phyloP scores from a whole-genome alignment of 1,284 basidiomycete species.

The Coniferiporia weirii region DNA sequence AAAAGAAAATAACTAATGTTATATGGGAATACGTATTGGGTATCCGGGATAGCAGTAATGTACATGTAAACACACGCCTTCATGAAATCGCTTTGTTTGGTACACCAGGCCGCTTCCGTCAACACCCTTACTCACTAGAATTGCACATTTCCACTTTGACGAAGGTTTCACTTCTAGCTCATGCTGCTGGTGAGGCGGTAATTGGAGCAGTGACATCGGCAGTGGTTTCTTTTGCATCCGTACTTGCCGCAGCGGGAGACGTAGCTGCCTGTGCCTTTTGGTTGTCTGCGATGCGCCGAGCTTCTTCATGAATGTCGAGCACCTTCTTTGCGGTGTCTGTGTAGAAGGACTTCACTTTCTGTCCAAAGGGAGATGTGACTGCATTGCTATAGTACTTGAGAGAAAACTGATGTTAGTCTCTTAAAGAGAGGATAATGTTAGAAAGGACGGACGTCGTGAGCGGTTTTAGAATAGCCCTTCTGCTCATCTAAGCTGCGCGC shows the following conservation, averaged over 20 bases:
- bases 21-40: too few relatives aligned
- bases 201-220: background rate
- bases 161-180: background rate
- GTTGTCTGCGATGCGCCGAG: constrained; percentile 63
- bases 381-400: constrained; percentile 75
- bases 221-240: background rate
- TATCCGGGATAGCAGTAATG: too few relatives aligned
- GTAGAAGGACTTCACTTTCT: constrained; percentile 73
- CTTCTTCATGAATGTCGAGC: constrained; percentile 84
- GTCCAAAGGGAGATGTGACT: constrained; percentile 69
- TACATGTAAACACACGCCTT: too few relatives aligned
- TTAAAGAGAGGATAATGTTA: background rate
- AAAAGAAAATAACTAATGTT: too few relatives aligned
- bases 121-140: too few relatives aligned
- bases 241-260: constrained; percentile 15
- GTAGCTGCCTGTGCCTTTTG: constrained; percentile 39
- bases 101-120: too few relatives aligned
- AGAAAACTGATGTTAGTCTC: constrained; percentile 3
- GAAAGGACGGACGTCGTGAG: constrained; percentile 50
- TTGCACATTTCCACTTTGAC: too few relatives aligned
- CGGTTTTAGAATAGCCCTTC: constrained; percentile 67
- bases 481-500: constrained; percentile 77
- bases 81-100: too few relatives aligned
- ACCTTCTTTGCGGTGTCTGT: constrained; percentile 78
- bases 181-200: background rate